A percentile compares a stretch with the other conserved stretches of the same genome.
Evolutionary conservation across 257 asterid genomes (phyloP).

Genomic region (Capsicum chinense): DNA sequence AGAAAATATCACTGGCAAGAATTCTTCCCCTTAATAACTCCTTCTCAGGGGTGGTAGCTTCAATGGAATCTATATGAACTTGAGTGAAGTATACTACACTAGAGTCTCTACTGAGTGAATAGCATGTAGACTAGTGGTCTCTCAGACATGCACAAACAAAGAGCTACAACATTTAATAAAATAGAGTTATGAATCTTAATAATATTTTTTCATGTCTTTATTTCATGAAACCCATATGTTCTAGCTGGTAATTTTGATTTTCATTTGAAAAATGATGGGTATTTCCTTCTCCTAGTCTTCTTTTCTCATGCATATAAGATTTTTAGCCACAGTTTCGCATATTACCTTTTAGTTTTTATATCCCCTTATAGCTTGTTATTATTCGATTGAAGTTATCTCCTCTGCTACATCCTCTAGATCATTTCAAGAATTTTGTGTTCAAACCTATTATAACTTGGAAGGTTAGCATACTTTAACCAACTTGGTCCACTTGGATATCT

Average conservation of each 20-base stretch:
- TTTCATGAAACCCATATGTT: background rate
- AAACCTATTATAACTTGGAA: background rate
- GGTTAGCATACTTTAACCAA: background rate
- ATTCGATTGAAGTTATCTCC: background rate
- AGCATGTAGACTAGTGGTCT: conserved; percentile 15
- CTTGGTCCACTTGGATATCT: background rate
- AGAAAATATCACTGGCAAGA: conserved; percentile 64
- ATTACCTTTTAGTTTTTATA: background rate
- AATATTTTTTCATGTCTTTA: background rate
- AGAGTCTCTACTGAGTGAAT: background rate
- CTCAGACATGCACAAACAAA: background rate
- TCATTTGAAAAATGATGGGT: background rate
- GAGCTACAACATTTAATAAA: background rate
- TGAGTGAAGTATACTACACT: conserved; percentile 5
- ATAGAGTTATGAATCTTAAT: background rate
- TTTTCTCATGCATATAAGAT: background rate
- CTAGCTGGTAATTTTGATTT: background rate
- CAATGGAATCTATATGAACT: conserved; percentile 59
- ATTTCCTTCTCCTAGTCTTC: conserved; percentile 22
- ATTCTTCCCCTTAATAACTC: conserved; percentile 52
- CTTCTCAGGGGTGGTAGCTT: conserved; percentile 58
- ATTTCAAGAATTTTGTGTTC: background rate
- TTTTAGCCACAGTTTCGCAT: background rate
- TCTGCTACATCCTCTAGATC: background rate
- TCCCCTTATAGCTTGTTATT: background rate